Percentiles rank a stretch among this genome's conserved stretches.
Evolutionary conservation across 176 grass and related monocot species (phyloP).

Genomic region (Oryza rufipogon): DNA sequence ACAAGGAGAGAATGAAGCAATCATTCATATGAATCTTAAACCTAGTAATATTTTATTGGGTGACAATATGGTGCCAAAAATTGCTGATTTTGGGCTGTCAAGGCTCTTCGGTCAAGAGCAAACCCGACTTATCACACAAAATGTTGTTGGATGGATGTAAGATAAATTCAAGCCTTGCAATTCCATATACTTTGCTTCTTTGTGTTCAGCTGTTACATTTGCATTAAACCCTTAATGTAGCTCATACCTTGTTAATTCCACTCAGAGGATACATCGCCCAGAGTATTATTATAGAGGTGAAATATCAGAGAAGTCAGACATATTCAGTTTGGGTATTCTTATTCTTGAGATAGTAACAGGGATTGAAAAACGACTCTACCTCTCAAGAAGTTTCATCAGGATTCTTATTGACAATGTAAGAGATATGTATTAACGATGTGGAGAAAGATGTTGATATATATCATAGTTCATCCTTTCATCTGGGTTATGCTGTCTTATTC

Average conservation of each 20-base stretch:
- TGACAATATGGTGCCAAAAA: conserved; percentile 39
- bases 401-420: conserved; percentile 26
- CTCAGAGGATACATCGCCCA: conserved; percentile 38
- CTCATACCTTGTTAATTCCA: background rate
- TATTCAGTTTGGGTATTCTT: conserved; percentile 47
- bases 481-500: background rate
- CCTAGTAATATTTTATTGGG: conserved; percentile 36
- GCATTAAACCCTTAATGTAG: background rate
- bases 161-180: background rate
- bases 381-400: conserved; percentile 31
- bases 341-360: conserved; percentile 36
- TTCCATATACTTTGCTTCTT: background rate
- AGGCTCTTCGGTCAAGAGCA: conserved; percentile 38
- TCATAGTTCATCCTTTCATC: background rate
- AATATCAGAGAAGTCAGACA: conserved; percentile 43
- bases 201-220: background rate
- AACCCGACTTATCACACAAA: conserved; percentile 29
- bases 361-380: conserved; percentile 17
- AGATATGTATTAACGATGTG: background rate
- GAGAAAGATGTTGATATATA: background rate
- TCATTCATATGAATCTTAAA: conserved; percentile 43
- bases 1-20: conserved; percentile 20
- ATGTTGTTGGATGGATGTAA: conserved; percentile 43
- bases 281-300: conserved; percentile 44
- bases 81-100: conserved; percentile 44